These are phyloP conservation scores for Zygoascus ofunaensis DNA, from an alignment of 805 yeast species.

Conservation along the genomic window DNA sequence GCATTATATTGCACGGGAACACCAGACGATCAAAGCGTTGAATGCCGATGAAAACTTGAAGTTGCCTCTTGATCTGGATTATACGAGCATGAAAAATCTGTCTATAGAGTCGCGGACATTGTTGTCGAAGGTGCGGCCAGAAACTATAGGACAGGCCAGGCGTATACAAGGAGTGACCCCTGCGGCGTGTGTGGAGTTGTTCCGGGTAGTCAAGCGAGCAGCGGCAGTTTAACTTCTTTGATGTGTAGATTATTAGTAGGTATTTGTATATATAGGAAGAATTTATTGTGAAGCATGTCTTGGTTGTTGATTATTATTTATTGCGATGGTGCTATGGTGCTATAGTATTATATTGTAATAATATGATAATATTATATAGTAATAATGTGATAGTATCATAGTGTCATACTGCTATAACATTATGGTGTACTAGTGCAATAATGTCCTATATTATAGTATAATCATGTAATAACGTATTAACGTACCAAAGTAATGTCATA, in stretches of 20 bases:
- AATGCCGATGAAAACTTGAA: slow-evolving; percentile 69
- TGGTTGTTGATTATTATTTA: too few relatives aligned
- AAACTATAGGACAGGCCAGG: slow-evolving; percentile 90
- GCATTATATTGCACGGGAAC: slow-evolving; percentile 69
- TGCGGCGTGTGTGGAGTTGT: slow-evolving; percentile 77
- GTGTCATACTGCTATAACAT: too few relatives aligned
- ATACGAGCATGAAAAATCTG: slow-evolving; percentile 49
- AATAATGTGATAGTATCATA: too few relatives aligned
- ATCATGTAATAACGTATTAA: too few relatives aligned
- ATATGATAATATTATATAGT: too few relatives aligned
- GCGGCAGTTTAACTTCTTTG: too few relatives aligned
- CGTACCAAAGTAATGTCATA: too few relatives aligned
- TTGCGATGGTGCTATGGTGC: too few relatives aligned
- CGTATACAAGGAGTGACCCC: slow-evolving; percentile 94
- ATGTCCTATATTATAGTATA: too few relatives aligned
- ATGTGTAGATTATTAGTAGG: not conserved
- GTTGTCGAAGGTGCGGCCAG: slow-evolving; percentile 69
- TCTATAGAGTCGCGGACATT: slow-evolving; percentile 66
- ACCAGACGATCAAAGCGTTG: slow-evolving; percentile 62
- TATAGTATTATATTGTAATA: too few relatives aligned
- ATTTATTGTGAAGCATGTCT: not conserved
- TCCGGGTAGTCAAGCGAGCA: slow-evolving; percentile 27
- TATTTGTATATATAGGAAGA: not conserved
- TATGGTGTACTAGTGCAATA: too few relatives aligned
- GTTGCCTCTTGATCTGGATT: slow-evolving; percentile 63